phyloP scores from a whole-genome alignment of 208 protist genomes.

The Leishmania turanica region DNA sequence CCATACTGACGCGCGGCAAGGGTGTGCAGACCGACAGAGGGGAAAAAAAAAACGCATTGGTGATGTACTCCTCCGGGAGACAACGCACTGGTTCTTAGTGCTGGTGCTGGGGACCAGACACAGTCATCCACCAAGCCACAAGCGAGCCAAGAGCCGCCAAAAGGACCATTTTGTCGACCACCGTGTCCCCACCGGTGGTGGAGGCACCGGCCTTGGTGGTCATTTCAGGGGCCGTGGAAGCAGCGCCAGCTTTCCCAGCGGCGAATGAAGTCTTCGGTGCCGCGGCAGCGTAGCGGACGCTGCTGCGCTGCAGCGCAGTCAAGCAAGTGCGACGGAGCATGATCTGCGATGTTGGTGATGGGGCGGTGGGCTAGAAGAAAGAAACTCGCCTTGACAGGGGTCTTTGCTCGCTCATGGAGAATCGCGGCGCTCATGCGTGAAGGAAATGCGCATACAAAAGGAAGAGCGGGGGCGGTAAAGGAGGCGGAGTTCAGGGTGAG shows the following conservation, averaged over 20 bases:
- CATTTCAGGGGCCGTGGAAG: slow-evolving; percentile 29
- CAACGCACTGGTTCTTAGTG: slow-evolving; percentile 35
- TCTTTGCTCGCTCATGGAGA: not conserved
- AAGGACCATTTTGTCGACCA: slow-evolving; percentile 73
- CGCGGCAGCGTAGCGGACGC: slow-evolving; percentile 16
- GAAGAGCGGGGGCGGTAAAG: no score
- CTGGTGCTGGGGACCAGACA: slow-evolving; percentile 61
- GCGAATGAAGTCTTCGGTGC: slow-evolving; percentile 9
- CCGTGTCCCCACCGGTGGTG: slow-evolving; percentile 58
- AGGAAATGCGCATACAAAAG: not conserved
- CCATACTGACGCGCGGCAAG: not conserved
- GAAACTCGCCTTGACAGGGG: not conserved
- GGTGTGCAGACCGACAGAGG: not conserved
- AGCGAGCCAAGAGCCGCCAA: slow-evolving; percentile 39
- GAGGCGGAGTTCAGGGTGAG: not conserved
- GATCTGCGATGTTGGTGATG: not conserved
- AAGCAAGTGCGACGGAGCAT: slow-evolving; percentile 60
- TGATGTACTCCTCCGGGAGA: not conserved
- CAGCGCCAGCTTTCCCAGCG: slow-evolving; percentile 22
- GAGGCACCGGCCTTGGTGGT: slow-evolving; percentile 59
- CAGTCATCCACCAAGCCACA: slow-evolving; percentile 60
- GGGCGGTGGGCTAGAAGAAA: not conserved
- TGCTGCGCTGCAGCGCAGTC: slow-evolving; percentile 29
- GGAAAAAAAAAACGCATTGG: no score
- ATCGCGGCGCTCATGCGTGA: not conserved